Evolutionary conservation across 106 monocot genomes (phyloP), one percentile per base, ranked within the genome.

Genomic region (Ottelia alismoides): DNA sequence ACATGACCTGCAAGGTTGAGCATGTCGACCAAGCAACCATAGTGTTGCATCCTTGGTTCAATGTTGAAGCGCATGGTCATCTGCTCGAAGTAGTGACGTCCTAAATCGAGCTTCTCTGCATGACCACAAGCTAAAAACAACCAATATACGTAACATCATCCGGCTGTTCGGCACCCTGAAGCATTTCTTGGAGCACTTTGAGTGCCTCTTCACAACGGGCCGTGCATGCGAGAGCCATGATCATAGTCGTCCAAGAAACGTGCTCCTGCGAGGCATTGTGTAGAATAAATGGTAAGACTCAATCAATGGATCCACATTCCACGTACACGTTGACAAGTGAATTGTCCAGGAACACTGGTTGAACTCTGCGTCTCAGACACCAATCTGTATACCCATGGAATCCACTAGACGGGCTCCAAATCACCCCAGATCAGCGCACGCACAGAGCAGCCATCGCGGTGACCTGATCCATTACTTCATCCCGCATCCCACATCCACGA

Each of bases 11-110:
- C 59, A 2, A 59, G 58, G 27, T 55, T 55, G 2, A 66, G 72
- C 66, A 61, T 72, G 54, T 72, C 72, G 10, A 66, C 66, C 59
- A 72, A 53, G 54, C 72, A 72, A 2, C 65, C 65, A 10, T 72
- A 72, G 48, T n/a, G n/a, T n/a, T n/a, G n/a, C n/a, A n/a, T n/a
- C n/a, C n/a, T n/a, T n/a, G n/a, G n/a, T n/a, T n/a, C 66, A 66
- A 72, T 58, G 22, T 60, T 46, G 19, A 31, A 32, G 20, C 3
- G 20, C 22, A 25, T 2, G 1, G 2, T 31, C 66, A 72, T 72
- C 12, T 22, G 45, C 53, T 55, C 30, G 22, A 72, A 72, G 30
- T 48, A 60, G 14, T 27, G 27, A 23, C 27, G 30, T 14, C n/a
- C n/a, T n/a, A n/a, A n/a, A n/a, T n/a, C n/a, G n/a, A n/a, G n/a